A percentile compares a stretch with the other conserved stretches of the same genome.
Conservation (phyloP, 306 rosid genomes). For the Vicia sativa region DNA sequence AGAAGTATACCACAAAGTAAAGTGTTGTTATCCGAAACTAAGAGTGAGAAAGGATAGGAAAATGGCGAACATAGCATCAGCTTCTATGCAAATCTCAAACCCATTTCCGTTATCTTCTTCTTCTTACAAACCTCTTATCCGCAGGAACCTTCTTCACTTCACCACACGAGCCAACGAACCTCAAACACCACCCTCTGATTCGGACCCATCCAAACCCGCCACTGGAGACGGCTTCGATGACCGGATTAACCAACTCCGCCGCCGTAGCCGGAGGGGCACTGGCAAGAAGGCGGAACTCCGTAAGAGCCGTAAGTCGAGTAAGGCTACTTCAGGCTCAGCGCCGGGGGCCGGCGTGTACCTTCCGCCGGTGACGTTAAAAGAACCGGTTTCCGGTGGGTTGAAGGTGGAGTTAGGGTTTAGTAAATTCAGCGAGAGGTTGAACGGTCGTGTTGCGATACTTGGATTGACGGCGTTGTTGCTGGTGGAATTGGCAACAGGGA, state of each 20-base stretch:
- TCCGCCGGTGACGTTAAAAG: slow-evolving; percentile 82
- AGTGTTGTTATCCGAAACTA: slow-evolving; percentile 2
- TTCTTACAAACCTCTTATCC: slow-evolving; percentile 45
- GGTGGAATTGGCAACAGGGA: slow-evolving; percentile 89
- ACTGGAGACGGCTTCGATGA: slow-evolving; percentile 45
- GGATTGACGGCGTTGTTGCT: slow-evolving; percentile 74
- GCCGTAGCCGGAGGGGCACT: slow-evolving; percentile 72
- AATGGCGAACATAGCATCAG: slow-evolving; percentile 63
- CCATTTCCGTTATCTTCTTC: slow-evolving; percentile 45
- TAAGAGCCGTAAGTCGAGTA: slow-evolving; percentile 57
- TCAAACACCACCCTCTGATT: slow-evolving; percentile 52
- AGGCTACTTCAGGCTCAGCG: slow-evolving; percentile 40
- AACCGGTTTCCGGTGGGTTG: slow-evolving; percentile 63
- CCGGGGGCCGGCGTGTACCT: slow-evolving; percentile 54
- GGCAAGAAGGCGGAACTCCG: slow-evolving; percentile 86
- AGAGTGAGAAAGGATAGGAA: background rate
- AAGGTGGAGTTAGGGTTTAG: slow-evolving; percentile 81
- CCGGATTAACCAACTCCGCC: slow-evolving; percentile 57
- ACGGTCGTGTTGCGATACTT: slow-evolving; percentile 69
- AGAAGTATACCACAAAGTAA: background rate
- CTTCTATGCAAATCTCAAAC: slow-evolving; percentile 52
- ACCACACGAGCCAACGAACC: slow-evolving; percentile 58
- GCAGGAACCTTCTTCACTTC: slow-evolving; percentile 46
- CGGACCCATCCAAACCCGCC: slow-evolving; percentile 14
- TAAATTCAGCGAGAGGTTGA: slow-evolving; percentile 70